Base-by-base conservation (phyloP, 2,329 filamentous ascomycete genomes). In the Coccinonectria pachysandricola region DNA sequence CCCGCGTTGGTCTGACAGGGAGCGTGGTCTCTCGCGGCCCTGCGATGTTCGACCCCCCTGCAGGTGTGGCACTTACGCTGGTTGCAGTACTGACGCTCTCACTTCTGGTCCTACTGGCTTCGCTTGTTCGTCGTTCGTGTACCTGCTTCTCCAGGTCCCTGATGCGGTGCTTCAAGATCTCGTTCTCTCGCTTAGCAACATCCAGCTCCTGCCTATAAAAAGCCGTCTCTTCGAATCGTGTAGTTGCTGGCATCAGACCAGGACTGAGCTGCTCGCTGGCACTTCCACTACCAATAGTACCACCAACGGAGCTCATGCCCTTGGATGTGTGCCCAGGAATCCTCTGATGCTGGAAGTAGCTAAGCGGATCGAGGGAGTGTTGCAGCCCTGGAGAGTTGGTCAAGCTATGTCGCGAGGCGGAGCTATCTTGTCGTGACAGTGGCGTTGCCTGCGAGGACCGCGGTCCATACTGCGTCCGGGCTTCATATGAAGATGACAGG, bases 161-260 rank as follows among this genome's bases (percentile, higher is more conserved):
- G 31, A 80, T 68, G 9, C 69, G 63, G 28, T 64, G 59, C 56
- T 74, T 75, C 23, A 80, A 52, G 0, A 52, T 48, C 27, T 79
- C 75, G 33, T 80, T 79, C 52, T 80, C 75, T 23, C 64, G 60
- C 53, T 75, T 78, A 19, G 71, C 68, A 5, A 43, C 54, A 13
- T 79, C 75, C 0, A 79, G 56, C 45, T 79, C 75, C 19, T 64
- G 59, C 4, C 73, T 60, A 40, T 71, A 72, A 32, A 64, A 66
- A 0, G 65, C 67, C 1, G 70, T 70, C 49, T 79, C 75, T 38
- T 79, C 75, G 45, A 75, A 76, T 8, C 74, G 64, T 8, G 61
- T 50, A 0, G 72, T 77, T 3, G 64, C 70, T 3, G 67, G 64
- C 37, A 78, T 53, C 14, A 74, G 50, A 3, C 64, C 61, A 0